A percentile compares a stretch with the other conserved stretches of the same genome.
phyloP scores from a whole-genome alignment of 106 monocot species.

The Cymbidium sinense region DNA sequence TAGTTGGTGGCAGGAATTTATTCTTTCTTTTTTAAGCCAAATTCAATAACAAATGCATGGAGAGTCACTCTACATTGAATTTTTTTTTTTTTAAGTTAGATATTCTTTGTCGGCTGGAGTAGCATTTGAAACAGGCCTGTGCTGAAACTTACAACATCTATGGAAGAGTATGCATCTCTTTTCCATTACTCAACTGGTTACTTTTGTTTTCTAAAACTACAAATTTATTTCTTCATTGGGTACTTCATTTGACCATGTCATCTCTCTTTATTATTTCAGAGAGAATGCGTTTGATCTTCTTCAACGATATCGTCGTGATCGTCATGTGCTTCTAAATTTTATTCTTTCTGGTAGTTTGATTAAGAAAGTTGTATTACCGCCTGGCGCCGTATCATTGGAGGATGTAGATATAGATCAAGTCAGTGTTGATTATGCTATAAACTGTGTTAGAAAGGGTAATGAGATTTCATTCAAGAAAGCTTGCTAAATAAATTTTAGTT shows the following conservation, averaged over 20 bases:
- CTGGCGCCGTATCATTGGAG: conserved; percentile 76
- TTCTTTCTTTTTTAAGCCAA: background rate
- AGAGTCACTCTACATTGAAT: background rate
- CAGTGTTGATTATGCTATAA: conserved; percentile 92
- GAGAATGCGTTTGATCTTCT: conserved; percentile 71
- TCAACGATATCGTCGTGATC: conserved; percentile 81
- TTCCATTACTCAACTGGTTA: background rate
- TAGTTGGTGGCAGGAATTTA: background rate
- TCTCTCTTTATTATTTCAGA: conserved; percentile 27
- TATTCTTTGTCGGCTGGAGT: background rate
- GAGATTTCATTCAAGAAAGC: background rate
- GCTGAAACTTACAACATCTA: background rate
- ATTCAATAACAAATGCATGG: background rate
- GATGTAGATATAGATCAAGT: conserved; percentile 86
- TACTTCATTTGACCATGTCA: background rate
- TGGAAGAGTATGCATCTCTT: conserved; percentile 21
- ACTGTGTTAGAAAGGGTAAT: conserved; percentile 89
- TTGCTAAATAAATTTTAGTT: background rate
- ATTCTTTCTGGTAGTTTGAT: conserved; percentile 89
- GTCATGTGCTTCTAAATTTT: conserved; percentile 74
- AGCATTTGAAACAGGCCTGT: background rate
- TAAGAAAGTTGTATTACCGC: conserved; percentile 96
- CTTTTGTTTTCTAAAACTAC: background rate
- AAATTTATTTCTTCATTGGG: background rate
- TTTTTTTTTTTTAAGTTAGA: background rate